Evolutionary conservation across 805 yeast species (phyloP).

Genomic region (Cyberlindnera meyerae): DNA sequence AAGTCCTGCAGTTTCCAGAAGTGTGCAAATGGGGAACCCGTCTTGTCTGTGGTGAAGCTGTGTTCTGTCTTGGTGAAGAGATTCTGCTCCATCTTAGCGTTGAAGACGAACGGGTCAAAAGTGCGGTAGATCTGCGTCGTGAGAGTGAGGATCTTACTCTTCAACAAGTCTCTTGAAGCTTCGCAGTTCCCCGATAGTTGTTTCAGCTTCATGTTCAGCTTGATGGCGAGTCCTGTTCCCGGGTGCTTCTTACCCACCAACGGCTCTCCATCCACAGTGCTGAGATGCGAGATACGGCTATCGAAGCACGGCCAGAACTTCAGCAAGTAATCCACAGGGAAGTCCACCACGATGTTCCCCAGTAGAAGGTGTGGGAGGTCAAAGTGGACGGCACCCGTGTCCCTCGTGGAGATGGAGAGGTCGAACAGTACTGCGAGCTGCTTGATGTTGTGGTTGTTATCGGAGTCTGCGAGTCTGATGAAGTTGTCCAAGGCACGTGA

Average conservation of each 20-base stretch:
- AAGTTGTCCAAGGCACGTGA: too few relatives aligned
- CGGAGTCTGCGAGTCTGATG: too few relatives aligned
- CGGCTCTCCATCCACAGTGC: conserved; percentile 1
- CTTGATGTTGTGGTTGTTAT: too few relatives aligned
- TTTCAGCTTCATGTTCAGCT: conserved; percentile 15
- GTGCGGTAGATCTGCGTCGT: conserved; percentile 14
- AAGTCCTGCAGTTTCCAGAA: conserved; percentile 21
- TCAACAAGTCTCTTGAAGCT: conserved; percentile 16
- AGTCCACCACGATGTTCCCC: conserved; percentile 5
- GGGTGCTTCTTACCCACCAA: conserved; percentile 10
- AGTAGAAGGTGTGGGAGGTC: conserved; percentile 16
- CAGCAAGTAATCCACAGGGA: conserved; percentile 15
- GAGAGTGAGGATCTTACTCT: conserved; percentile 15
- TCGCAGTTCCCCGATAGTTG: conserved; percentile 15
- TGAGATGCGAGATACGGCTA: conserved; percentile 5
- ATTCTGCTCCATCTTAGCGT: conserved; percentile 15
- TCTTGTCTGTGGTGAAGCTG: background rate
- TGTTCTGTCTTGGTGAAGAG: conserved; percentile 11
- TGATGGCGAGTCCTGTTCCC: conserved; percentile 11
- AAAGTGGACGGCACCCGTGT: conserved; percentile 3
- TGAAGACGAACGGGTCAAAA: conserved; percentile 10
- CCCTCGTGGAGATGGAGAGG: conserved; percentile 12
- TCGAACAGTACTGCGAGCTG: conserved; percentile 14
- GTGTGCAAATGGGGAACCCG: background rate
- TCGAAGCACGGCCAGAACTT: conserved; percentile 22